Conservation (phyloP, 1,139 yeast species). For the Lodderomyces orthopsilosis region DNA sequence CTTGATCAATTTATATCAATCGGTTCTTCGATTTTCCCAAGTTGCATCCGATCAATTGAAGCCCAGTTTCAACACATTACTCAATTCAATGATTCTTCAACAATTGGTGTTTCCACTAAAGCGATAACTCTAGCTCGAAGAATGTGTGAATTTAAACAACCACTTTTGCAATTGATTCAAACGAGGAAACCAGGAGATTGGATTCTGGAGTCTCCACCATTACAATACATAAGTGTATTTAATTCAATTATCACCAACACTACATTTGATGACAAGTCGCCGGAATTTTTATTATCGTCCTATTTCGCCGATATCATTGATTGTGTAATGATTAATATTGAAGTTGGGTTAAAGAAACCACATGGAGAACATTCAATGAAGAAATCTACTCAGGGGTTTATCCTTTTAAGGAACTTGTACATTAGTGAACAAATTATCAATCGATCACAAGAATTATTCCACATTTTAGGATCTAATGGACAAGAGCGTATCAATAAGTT, state of each 20-base stretch:
- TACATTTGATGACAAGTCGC: constrained; percentile 33
- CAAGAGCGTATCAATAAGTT: constrained; percentile 62
- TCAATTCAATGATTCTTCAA: constrained; percentile 51
- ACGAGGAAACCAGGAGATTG: constrained; percentile 61
- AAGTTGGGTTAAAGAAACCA: constrained; percentile 50
- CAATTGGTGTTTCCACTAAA: constrained; percentile 69
- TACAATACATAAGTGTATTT: constrained; percentile 49
- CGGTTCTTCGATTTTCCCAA: constrained; percentile 47
- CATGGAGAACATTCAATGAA: constrained; percentile 19
- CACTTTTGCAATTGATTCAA: constrained; percentile 51
- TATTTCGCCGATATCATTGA: constrained; percentile 76
- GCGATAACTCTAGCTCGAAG: constrained; percentile 59
- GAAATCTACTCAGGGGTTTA: constrained; percentile 64
- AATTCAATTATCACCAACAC: constrained; percentile 42
- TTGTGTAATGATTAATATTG: constrained; percentile 57
- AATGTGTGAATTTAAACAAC: constrained; percentile 59
- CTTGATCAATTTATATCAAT: constrained; percentile 18
- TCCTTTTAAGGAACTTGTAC: constrained; percentile 67
- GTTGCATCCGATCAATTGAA: constrained; percentile 56
- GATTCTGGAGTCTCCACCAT: constrained; percentile 58
- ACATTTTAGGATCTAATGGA: constrained; percentile 63
- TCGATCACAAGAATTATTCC: constrained; percentile 51
- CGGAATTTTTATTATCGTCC: constrained; percentile 55
- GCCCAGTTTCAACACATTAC: constrained; percentile 42
- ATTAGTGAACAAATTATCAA: constrained; percentile 73